These are phyloP conservation scores for Kuraishia ogatae DNA, from an alignment of 805 yeast species.

Conservation along the genomic window DNA sequence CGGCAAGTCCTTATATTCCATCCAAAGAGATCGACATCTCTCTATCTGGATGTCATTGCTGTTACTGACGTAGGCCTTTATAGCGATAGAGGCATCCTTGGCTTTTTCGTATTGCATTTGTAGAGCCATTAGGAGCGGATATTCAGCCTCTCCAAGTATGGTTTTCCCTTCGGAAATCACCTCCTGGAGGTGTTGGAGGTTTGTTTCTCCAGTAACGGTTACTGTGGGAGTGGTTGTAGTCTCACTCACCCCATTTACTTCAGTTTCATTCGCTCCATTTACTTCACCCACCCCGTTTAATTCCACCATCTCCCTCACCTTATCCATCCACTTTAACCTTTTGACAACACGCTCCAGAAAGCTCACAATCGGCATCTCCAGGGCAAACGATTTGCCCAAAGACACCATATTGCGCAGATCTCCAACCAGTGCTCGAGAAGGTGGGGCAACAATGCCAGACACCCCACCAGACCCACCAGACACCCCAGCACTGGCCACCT, in stretches of 20 bases:
- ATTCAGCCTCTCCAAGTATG: background rate
- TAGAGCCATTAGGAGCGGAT: background rate
- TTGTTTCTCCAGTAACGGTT: background rate
- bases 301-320: background rate
- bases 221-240: background rate
- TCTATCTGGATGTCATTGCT: background rate
- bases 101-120: background rate
- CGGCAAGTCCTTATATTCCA: background rate
- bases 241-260: background rate
- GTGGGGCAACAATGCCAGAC: background rate
- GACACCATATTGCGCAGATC: conserved; percentile 47
- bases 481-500: conserved; percentile 10
- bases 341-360: conserved; percentile 27
- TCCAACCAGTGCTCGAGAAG: conserved; percentile 17
- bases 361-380: conserved; percentile 40
- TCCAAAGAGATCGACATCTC: background rate
- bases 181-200: background rate
- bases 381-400: conserved; percentile 52
- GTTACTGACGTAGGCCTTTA: background rate
- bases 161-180: background rate
- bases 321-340: conserved; percentile 27
- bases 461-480: conserved; percentile 8
- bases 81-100: background rate
- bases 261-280: too few relatives aligned
- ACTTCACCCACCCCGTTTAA: background rate